Evolutionary conservation across 768 basidiomycete species (phyloP), one percentile per base, ranked within the genome.

Genomic region (Dioszegia hungarica): DNA sequence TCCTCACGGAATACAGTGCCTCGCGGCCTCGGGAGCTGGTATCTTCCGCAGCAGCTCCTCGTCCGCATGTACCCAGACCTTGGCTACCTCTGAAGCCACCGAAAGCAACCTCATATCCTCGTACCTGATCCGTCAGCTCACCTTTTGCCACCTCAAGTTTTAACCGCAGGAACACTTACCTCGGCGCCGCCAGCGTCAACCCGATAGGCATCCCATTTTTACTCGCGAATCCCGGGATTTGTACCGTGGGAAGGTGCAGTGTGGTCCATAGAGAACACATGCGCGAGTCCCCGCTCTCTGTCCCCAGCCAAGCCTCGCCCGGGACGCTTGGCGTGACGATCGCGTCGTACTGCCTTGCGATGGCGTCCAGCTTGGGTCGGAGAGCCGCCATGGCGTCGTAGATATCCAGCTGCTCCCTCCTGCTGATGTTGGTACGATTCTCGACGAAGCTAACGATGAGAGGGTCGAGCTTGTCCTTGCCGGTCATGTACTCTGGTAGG

Each of bases 141-240:
- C 17, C 20, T 19, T 51, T 22, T 22, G 22, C 53, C 5, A 12
- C 15, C 24, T 25, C 40, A 43, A 31, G n/a, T n/a, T n/a, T n/a
- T n/a, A 28, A 19, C 37, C n/a, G n/a, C n/a, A n/a, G n/a, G n/a
- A n/a, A 27, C 6, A 12, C 31, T 33, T 14, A 33, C 31, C 31
- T 59, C 2, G 68, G 59, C 0, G 41, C 64, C n/a, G 75, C 70
- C n/a, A 77, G 60, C 0, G 71, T 65, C 38, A 77, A 56, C 11
- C 75, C 74, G 17, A 77, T 59, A 0, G 75, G 75, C 54, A 70
- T 56, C 3, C 68, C 72, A 24, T 57, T 56, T n/a, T 57, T 56
- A 12, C 74, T 70, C 0, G 55, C 58, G 50, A 75, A 74, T 19
- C 74, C 75, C 1, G 73, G 75, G 10, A 75, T 43, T 22, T 72